A percentile compares a stretch with the other conserved stretches of the same genome.
These are phyloP conservation scores for Phyllostachys edulis DNA, from an alignment of 176 grass and related monocot species.

Conservation along the genomic window DNA sequence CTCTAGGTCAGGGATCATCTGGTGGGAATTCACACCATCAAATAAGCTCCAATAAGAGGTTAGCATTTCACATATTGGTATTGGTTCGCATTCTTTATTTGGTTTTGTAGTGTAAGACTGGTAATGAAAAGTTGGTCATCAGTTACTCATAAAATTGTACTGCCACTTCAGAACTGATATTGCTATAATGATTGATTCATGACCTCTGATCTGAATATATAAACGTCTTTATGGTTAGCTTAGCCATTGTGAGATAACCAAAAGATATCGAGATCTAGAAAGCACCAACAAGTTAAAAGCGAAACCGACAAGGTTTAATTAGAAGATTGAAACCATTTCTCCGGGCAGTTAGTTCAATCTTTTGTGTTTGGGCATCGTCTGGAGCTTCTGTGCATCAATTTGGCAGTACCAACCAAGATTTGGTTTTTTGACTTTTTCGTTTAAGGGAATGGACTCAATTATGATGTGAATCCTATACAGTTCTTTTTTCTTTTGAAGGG, in stretches of 20 bases:
- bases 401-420: neutral
- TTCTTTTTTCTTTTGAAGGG: neutral
- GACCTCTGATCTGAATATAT: neutral
- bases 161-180: neutral
- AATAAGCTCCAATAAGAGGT: slow-evolving; percentile 60
- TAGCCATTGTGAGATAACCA: neutral
- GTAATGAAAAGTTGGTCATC: neutral
- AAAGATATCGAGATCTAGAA: neutral
- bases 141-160: neutral
- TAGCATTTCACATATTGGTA: neutral
- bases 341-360: neutral
- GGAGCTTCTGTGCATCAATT: neutral
- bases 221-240: neutral
- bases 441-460: neutral
- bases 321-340: neutral
- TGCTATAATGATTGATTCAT: neutral
- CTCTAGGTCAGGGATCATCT: slow-evolving; percentile 39
- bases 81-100: neutral
- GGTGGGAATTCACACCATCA: slow-evolving; percentile 29
- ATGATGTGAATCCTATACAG: neutral
- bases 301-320: neutral
- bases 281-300: neutral
- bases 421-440: neutral
- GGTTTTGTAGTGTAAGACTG: neutral
- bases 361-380: neutral